Conservation (phyloP, 176 grass and related monocot genomes). For the Hordeum marinum region DNA sequence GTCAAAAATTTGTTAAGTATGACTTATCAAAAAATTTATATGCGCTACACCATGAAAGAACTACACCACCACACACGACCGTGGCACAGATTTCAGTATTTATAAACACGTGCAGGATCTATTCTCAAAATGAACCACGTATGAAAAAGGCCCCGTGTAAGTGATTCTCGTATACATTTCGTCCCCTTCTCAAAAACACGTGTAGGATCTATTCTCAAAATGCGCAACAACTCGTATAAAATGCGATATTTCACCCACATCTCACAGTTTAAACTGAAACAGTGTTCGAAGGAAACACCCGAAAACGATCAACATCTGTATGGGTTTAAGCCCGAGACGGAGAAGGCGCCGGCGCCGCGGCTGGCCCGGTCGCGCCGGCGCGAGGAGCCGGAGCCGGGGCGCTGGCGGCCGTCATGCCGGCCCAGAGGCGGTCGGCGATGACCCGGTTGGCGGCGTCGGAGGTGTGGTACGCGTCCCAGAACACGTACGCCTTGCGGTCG, state of each 20-base stretch:
- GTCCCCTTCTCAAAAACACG: too few species aligned
- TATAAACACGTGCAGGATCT: too few species aligned
- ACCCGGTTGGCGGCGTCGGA: slow-evolving; percentile 79
- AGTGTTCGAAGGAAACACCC: background rate
- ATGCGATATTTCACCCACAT: background rate
- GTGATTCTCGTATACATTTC: too few species aligned
- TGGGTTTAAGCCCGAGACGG: background rate
- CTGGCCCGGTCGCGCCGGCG: background rate
- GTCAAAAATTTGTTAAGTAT: too few species aligned
- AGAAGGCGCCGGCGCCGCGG: slow-evolving; percentile 12
- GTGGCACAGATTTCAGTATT: too few species aligned
- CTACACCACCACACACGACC: too few species aligned
- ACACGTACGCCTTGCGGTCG: slow-evolving; percentile 76
- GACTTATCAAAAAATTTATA: too few species aligned
- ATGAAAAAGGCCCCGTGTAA: too few species aligned
- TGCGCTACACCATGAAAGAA: too few species aligned
- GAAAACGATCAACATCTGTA: background rate
- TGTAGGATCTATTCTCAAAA: too few species aligned
- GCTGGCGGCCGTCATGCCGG: slow-evolving; percentile 20
- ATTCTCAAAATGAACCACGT: too few species aligned
- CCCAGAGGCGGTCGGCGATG: slow-evolving; percentile 71
- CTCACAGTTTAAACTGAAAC: background rate
- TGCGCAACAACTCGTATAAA: background rate
- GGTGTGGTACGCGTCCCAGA: slow-evolving; percentile 98
- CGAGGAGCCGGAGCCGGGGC: background rate